Conservation (phyloP, 192 early-diverging fungal species). For the Backusella morwellensis region DNA sequence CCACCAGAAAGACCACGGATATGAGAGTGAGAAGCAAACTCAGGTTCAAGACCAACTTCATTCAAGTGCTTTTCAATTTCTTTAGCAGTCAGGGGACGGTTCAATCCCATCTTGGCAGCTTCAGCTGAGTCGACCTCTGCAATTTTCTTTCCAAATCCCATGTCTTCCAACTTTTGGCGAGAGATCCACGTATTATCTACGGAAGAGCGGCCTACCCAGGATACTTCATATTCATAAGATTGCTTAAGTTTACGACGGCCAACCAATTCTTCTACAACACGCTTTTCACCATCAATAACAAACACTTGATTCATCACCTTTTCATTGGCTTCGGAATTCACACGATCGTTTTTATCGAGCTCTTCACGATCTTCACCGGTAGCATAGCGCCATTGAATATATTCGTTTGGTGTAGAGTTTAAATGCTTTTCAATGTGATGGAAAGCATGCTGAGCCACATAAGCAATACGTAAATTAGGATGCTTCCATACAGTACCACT, state of each 20-base stretch:
- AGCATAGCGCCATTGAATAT: conserved; percentile 84
- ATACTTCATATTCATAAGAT: conserved; percentile 82
- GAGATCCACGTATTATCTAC: conserved; percentile 73
- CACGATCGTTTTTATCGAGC: conserved; percentile 65
- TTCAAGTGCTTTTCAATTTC: conserved; percentile 71
- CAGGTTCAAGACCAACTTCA: conserved; percentile 74
- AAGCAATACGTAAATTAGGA: conserved; percentile 83
- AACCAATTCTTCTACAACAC: conserved; percentile 58
- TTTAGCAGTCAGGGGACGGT: conserved; percentile 66
- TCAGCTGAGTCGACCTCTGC: conserved; percentile 72
- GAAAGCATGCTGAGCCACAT: conserved; percentile 87
- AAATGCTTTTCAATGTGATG: conserved; percentile 83
- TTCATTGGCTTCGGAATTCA: conserved; percentile 67
- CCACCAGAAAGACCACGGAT: conserved; percentile 75
- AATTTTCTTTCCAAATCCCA: conserved; percentile 76
- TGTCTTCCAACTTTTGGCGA: conserved; percentile 63
- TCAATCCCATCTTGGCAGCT: conserved; percentile 72
- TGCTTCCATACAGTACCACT: conserved; percentile 77
- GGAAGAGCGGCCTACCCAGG: conserved; percentile 60
- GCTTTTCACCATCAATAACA: conserved; percentile 59
- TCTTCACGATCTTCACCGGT: conserved; percentile 78
- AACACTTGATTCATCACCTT: conserved; percentile 54
- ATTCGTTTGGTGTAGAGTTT: conserved; percentile 81
- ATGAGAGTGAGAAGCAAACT: conserved; percentile 68
- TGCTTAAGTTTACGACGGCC: conserved; percentile 79